Conservation (phyloP, 2,329 filamentous ascomycete genomes). For the Microcyclosporella mali region DNA sequence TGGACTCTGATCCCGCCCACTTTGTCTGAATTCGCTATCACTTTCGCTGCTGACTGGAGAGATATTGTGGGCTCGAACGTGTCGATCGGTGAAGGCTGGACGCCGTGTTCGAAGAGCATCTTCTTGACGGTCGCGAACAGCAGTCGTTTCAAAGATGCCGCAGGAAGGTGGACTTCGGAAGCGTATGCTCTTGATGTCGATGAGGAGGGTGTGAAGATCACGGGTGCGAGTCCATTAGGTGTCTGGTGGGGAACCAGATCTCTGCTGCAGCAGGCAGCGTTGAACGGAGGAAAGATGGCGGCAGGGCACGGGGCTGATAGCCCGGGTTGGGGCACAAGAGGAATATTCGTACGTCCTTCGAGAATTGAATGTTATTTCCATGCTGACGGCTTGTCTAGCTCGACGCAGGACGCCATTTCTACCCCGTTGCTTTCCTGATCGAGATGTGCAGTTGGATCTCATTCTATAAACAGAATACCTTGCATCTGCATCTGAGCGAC, state of each 20-base stretch:
- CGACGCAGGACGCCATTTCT: slow-evolving; percentile 52
- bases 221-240: slow-evolving; percentile 50
- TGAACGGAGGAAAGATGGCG: slow-evolving; percentile 37
- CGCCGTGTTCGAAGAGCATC: slow-evolving; percentile 24
- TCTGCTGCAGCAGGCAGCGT: slow-evolving; percentile 46
- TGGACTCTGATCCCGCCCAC: slow-evolving; percentile 50
- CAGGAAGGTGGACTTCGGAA: slow-evolving; percentile 44
- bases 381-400: slow-evolving; percentile 29
- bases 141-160: slow-evolving; percentile 40
- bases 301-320: slow-evolving; percentile 43
- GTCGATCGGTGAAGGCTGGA: slow-evolving; percentile 2
- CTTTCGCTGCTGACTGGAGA: slow-evolving; percentile 39
- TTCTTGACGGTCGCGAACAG: slow-evolving; percentile 45
- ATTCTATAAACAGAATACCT: slow-evolving; percentile 56
- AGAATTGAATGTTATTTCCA: not conserved
- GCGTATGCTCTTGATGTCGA: slow-evolving; percentile 44
- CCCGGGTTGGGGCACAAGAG: slow-evolving; percentile 40
- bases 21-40: slow-evolving; percentile 42
- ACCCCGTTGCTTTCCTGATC: slow-evolving; percentile 48
- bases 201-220: slow-evolving; percentile 40
- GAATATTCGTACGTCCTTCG: slow-evolving; percentile 18
- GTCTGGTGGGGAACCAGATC: slow-evolving; percentile 55
- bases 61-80: slow-evolving; percentile 8
- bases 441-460: slow-evolving; percentile 57
- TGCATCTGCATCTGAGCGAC: slow-evolving; percentile 55